Conservation (phyloP, 2,329 filamentous ascomycete species). For the Xylaria sp. region DNA sequence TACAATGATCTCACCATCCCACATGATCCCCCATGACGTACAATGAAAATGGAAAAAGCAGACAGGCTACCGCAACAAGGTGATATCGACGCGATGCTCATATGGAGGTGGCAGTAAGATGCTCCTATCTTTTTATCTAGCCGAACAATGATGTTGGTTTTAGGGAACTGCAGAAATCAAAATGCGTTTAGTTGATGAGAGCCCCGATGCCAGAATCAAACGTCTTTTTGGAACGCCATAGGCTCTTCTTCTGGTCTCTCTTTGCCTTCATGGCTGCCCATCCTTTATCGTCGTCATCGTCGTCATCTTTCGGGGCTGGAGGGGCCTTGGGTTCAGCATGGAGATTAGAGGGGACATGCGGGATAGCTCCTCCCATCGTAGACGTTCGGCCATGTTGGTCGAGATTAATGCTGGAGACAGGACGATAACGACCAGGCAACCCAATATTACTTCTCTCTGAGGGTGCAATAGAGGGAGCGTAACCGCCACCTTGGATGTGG, state of each 20-base stretch:
- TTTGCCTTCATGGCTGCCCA: constrained; percentile 75
- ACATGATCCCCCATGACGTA: constrained; percentile 6
- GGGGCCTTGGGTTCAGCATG: constrained; percentile 48
- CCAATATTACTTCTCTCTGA: constrained; percentile 95
- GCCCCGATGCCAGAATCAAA: constrained; percentile 55
- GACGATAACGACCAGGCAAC: constrained; percentile 86
- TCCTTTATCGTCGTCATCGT: constrained; percentile 70
- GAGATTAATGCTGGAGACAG: constrained; percentile 71
- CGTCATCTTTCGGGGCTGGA: constrained; percentile 52
- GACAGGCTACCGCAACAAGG: constrained; percentile 17
- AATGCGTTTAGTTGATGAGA: constrained; percentile 48
- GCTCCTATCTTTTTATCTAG: constrained; percentile 34
- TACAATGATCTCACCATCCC: constrained; percentile 22
- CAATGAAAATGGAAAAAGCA: constrained; percentile 3
- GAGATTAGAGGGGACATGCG: constrained; percentile 47
- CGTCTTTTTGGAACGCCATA: constrained; percentile 68
- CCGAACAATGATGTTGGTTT: constrained; percentile 26
- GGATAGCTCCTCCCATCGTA: constrained; percentile 51
- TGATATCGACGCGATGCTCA: constrained; percentile 16
- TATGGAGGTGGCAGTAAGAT: constrained; percentile 19
- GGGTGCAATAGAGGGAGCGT: constrained; percentile 90
- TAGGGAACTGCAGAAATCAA: constrained; percentile 30
- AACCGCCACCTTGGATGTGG: constrained; percentile 60
- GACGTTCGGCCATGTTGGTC: constrained; percentile 46
- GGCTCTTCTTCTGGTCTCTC: constrained; percentile 69